Conservation (phyloP, 768 basidiomycete species). For the Boletus sp. region DNA sequence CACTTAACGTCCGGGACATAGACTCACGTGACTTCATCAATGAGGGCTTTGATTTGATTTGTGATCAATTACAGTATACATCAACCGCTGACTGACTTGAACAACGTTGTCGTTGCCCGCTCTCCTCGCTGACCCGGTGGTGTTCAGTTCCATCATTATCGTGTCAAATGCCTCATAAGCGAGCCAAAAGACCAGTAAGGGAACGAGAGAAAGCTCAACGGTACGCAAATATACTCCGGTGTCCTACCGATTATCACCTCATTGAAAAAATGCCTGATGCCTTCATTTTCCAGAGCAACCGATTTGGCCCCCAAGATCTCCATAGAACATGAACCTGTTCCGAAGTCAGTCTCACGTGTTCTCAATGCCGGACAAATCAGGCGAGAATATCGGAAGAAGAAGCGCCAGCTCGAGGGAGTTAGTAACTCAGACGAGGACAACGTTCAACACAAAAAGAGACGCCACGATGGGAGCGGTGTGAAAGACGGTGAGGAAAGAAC, state of each 20-base stretch:
- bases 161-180: constrained; percentile 63
- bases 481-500: constrained; percentile 14
- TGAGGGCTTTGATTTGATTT: no score
- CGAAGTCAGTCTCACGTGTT: constrained; percentile 66
- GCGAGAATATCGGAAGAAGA: constrained; percentile 52
- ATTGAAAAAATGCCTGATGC: not conserved
- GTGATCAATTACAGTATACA: not conserved
- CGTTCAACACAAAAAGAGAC: constrained; percentile 28
- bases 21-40: constrained; percentile 21
- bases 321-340: constrained; percentile 57
- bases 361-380: constrained; percentile 62
- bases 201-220: constrained; percentile 42
- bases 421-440: constrained; percentile 27
- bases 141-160: constrained; percentile 20
- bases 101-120: constrained; percentile 16
- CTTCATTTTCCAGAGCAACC: constrained; percentile 39
- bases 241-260: not conserved
- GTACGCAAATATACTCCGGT: constrained; percentile 33
- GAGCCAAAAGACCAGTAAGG: constrained; percentile 51
- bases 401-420: constrained; percentile 34
- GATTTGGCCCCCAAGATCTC: constrained; percentile 49
- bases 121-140: not conserved
- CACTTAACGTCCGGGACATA: not conserved
- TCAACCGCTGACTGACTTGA: not conserved
- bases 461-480: constrained; percentile 21